phyloP scores from a whole-genome alignment of 345 rosid species.

The Eucalyptus polybractea region DNA sequence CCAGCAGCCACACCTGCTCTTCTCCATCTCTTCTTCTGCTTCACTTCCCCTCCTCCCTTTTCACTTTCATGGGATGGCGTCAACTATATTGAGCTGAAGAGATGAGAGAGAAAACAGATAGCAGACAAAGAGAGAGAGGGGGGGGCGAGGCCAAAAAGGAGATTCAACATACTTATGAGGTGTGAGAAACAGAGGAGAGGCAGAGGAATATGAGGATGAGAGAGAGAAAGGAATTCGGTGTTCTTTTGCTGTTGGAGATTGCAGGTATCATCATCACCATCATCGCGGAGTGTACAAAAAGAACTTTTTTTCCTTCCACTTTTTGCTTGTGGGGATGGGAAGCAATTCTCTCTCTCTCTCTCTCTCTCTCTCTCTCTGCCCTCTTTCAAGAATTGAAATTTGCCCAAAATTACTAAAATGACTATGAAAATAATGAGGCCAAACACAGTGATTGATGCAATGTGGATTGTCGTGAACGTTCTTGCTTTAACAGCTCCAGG shows the following conservation, averaged over 20 bases:
- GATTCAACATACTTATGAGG: neutral
- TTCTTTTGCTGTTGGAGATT: neutral
- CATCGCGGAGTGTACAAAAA: neutral
- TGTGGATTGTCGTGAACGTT: neutral
- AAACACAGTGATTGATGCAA: neutral
- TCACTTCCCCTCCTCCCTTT: neutral
- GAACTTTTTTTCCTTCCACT: neutral
- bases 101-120: neutral
- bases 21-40: neutral
- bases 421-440: neutral
- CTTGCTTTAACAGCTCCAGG: neutral
- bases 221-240: neutral
- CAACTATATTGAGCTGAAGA: neutral
- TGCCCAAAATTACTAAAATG: neutral
- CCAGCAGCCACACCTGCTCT: constrained; percentile 57
- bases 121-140: neutral
- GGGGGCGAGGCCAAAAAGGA: neutral
- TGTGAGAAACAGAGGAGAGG: neutral
- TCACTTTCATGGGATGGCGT: neutral
- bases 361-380: neutral
- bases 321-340: neutral
- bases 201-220: neutral
- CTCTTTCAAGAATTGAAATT: neutral
- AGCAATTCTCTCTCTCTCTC: neutral
- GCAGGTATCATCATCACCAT: neutral